phyloP scores from a whole-genome alignment of 2,329 filamentous ascomycete species.

The Mycosphaerella arachidis region DNA sequence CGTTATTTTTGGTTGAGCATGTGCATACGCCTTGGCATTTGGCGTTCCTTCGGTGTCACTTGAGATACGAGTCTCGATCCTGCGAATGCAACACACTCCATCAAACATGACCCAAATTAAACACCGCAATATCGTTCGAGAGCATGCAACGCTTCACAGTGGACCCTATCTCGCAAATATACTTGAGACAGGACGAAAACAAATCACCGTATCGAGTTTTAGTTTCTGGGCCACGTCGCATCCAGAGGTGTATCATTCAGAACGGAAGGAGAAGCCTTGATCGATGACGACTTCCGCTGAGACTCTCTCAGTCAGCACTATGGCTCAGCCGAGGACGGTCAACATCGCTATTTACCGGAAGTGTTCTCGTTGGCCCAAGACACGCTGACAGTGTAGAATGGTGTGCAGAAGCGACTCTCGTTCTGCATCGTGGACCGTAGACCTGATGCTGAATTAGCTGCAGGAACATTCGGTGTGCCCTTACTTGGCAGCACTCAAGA shows the following conservation, averaged over 20 bases:
- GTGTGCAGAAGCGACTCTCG: constrained; percentile 38
- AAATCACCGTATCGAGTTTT: constrained; percentile 1
- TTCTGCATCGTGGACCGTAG: constrained; percentile 46
- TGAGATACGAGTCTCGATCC: constrained; percentile 2
- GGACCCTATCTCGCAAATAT: background rate
- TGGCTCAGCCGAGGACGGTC: background rate
- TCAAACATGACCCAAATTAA: background rate
- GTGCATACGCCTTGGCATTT: background rate
- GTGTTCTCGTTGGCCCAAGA: constrained; percentile 48
- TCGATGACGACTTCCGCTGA: background rate
- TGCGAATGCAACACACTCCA: background rate
- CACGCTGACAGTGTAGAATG: constrained; percentile 45
- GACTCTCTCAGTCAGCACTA: background rate
- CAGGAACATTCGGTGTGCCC: constrained; percentile 36
- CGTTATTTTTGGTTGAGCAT: background rate
- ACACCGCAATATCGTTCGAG: background rate
- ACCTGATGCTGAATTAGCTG: constrained; percentile 35
- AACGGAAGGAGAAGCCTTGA: background rate
- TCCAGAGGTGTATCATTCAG: background rate
- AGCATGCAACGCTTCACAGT: background rate
- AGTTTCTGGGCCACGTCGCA: background rate
- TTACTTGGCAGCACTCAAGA: constrained; percentile 40
- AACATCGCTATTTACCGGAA: constrained; percentile 46
- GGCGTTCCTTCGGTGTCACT: constrained; percentile 13
- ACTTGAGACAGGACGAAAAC: background rate